Base-by-base conservation (phyloP, 805 yeast species). In the Schwanniomyces polymorphus region DNA sequence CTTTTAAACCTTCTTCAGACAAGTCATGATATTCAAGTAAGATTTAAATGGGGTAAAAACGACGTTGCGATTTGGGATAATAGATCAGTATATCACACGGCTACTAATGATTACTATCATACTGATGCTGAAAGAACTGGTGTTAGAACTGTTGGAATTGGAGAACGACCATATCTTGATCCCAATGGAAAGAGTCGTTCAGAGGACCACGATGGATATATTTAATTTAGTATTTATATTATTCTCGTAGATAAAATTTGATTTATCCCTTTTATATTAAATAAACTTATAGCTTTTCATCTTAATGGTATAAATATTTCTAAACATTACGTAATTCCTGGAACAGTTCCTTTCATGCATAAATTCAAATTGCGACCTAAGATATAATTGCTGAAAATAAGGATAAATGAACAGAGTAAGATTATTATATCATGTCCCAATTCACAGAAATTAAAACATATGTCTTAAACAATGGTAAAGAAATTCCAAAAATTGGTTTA, bases 1-100 rank as follows among this genome's bases (percentile, higher is more conserved):
- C 63, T 80, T 46, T 72, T 61, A 46, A 63, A 64, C 27, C 70
- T 76, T 23, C 70, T 68, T 46, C 78, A 73, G 57, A 68, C 69
- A 54, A 76, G 74, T 56, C 74, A 75, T 46, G 84, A 79, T 52
- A 68, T 76, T 46, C 82, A 78, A 60, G 78, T 76, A 11, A 64
- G 83, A 48, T 71, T 72, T 65, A 68, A 66, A 50, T 76, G 82
- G 82, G 60, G 63, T 46, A 65, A 70, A 42, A 56, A 69, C 31
- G 61, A 59, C 44, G 63, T 78, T 27, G 84, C 81, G 4, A 58
- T 79, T 38, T 80, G 84, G 83, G 84, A 80, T 53, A 80, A 80
- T 67, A 65, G 84, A 56, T 57, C 76, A 42, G 69, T 79, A 4
- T 70, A 68, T 45, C 54, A 51, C 34, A 43, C 49, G 33, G 54